Evolutionary conservation across 2,329 filamentous ascomycete genomes (phyloP).

Genomic region (Neonectria ditissima): DNA sequence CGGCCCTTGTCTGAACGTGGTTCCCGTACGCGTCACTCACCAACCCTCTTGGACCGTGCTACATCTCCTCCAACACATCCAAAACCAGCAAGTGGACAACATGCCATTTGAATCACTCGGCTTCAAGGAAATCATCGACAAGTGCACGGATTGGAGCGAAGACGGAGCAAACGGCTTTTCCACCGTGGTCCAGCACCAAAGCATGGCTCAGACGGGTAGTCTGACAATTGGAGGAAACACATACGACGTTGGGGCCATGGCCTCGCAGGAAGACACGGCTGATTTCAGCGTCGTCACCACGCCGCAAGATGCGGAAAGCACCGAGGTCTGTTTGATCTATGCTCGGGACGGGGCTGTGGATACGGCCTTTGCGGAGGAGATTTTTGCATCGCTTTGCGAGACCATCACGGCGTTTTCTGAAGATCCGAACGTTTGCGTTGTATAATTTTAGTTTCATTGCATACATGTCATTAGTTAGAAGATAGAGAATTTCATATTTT

Average conservation of each 20-base stretch:
- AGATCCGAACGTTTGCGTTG: constrained; percentile 3
- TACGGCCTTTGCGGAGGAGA: constrained; percentile 9
- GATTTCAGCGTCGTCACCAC: constrained; percentile 42
- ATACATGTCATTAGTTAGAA: constrained; percentile 5
- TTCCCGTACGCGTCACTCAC: constrained; percentile 29
- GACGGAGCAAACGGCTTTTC: constrained; percentile 34
- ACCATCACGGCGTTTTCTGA: constrained; percentile 25
- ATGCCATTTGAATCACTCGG: constrained; percentile 42
- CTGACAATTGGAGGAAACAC: constrained; percentile 30
- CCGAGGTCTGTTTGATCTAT: constrained; percentile 39
- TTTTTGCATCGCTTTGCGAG: constrained; percentile 30
- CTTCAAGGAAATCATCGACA: constrained; percentile 40
- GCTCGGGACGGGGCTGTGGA: constrained; percentile 16
- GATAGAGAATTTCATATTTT: neutral
- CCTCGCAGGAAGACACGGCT: constrained; percentile 35
- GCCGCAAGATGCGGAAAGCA: constrained; percentile 20
- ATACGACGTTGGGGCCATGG: constrained; percentile 35
- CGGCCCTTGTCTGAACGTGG: constrained; percentile 33
- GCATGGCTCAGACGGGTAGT: constrained; percentile 31
- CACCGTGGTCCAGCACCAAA: constrained; percentile 43
- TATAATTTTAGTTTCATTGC: constrained; percentile 5
- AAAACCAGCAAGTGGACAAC: constrained; percentile 53
- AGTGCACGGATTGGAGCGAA: constrained; percentile 40
- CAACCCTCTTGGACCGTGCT: constrained; percentile 46
- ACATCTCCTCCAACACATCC: constrained; percentile 53